A percentile compares a stretch with the other conserved stretches of the same genome.
Evolutionary conservation across 257 asterid genomes (phyloP).

Genomic region (Solanum verrucosum): DNA sequence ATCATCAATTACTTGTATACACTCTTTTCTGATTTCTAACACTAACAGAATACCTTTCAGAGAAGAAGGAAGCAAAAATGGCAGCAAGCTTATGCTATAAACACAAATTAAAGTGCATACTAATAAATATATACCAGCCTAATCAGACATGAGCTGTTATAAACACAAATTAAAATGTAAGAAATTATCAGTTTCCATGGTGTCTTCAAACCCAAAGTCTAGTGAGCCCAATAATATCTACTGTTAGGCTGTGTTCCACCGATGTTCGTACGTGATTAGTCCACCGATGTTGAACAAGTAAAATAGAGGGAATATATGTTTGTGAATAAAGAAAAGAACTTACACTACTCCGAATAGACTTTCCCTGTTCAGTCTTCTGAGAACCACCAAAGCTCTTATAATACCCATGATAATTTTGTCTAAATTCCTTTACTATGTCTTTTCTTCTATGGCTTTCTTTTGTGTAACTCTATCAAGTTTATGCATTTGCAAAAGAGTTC

Average conservation of each 20-base stretch:
- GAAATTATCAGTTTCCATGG: not conserved
- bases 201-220: not conserved
- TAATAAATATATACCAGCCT: too few species aligned
- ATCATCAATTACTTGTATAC: not conserved
- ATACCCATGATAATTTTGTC: not conserved
- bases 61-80: slow-evolving; percentile 10
- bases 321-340: too few species aligned
- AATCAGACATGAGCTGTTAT: too few species aligned
- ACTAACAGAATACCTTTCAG: not conserved
- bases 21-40: not conserved
- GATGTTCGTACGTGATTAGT: too few species aligned
- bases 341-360: too few species aligned
- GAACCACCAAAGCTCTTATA: slow-evolving; percentile 8
- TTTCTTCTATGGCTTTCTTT: not conserved
- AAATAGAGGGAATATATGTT: too few species aligned
- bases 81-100: slow-evolving; percentile 18
- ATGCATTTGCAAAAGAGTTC: not conserved
- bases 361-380: too few species aligned
- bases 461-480: not conserved
- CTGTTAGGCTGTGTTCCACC: not conserved
- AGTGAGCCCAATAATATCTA: not conserved
- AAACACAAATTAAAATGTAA: slow-evolving; percentile 21
- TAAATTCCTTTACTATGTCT: not conserved
- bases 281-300: too few species aligned
- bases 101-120: too few species aligned